Evolutionary conservation across 2,329 filamentous ascomycete genomes (phyloP), one percentile per base, ranked within the genome.

Genomic region (Ambrosiella xylebori): DNA sequence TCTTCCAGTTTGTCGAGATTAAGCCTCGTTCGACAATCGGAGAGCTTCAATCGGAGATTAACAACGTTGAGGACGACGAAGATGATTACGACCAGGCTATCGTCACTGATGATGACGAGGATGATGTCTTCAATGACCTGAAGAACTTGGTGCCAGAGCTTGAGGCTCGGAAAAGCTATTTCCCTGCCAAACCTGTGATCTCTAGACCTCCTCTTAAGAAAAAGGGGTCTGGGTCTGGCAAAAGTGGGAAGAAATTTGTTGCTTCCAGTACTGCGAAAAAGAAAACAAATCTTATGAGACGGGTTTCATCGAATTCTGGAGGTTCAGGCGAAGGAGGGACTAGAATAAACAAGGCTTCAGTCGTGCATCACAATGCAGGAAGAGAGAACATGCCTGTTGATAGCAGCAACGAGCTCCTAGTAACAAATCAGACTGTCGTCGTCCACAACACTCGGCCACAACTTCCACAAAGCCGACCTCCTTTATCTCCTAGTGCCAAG

Each of bases 211-310:
- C 7, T 13, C 71, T 54, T 71, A 73, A 56, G 72, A 74, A 61
- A 15, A 47, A 15, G 12, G n/a, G n/a, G 7, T 47, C 44, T 8
- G 44, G 13, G n/a, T n/a, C 44, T n/a, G 44, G 44, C 8, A 47
- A 47, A 17, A 8, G 36, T 67, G 64, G 41, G 66, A 71, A 35
- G 66, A 69, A n/a, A 67, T 66, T 39, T 74, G 47, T 67, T 66
- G 58, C 65, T 64, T 7, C 54, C 63, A 12, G 62, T 65, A 40
- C 61, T 66, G 39, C 61, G 59, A 19, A 64, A 61, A 67, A 37
- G 44, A 53, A 54, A 1, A 53, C 58, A n/a, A 54, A 54, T 15
- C 54, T 56, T 50, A 7, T 17, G 8, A 13, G 44, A 17, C n/a
- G n/a, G 44, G 19, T 47, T 17, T 47, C 44, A 47, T 47, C 12